Evolutionary conservation across 177 flowering plant genomes (phyloP), one percentile per base, ranked within the genome.

Genomic region (Vitis hybrid): DNA sequence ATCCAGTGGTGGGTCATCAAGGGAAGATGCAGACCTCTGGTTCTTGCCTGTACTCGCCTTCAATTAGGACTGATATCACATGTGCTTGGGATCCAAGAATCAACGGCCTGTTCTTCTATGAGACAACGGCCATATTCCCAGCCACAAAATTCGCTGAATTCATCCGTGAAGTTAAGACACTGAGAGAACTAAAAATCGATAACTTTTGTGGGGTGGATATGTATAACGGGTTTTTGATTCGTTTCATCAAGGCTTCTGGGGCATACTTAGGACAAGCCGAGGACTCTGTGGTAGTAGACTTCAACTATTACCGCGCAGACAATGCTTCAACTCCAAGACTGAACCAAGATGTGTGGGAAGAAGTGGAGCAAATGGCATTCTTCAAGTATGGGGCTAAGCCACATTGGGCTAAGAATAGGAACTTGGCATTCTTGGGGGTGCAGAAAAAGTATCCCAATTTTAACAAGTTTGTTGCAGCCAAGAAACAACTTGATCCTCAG

Each of bases 61-160:
- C 60, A 0, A 12, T 69, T 2, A 66, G 68, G 55, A 77, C 60
- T 3, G 75, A 61, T 14, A 64, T 54, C 52, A 48, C 91, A 1
- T 94, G 97, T 63, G 84, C 94, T 5, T 94, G 98, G 98, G 97
- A 94, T 73, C 96, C 97, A 48, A 82, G 93, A 74, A 83, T 85
- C 72, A 71, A 88, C 12, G 97, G 96, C 5, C 83, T 90, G 15
- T 86, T 82, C 82, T 93, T 93, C 73, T 91, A 86, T 60, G 96
- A 93, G 67, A 73, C 90, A 4, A 91, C 98, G 0, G 91, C 94
- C 17, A 87, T 88, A 58, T 88, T 93, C 59, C 79, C 89, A 0
- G 77, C 86, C 5, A 9, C 82, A 1, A 85, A 74, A 52, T 89
- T 91, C 52, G 66, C 69, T 12, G 80, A 79, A 58, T 94, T 94